Evolutionary conservation across 2,329 filamentous ascomycete genomes (phyloP).

Genomic region (Tolypocladium amazonense): DNA sequence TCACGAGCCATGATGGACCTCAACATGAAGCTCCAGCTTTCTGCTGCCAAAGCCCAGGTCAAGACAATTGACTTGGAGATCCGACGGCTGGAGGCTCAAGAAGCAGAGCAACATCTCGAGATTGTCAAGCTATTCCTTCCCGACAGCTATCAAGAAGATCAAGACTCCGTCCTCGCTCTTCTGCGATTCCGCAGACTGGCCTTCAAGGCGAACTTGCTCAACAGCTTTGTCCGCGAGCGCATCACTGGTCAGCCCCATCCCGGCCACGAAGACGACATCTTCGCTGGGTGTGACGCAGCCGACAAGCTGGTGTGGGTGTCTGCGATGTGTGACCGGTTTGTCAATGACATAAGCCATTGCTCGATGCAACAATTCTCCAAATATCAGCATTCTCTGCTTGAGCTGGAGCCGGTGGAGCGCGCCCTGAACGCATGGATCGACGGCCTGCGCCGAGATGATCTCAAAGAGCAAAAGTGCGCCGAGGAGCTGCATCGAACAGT

Average conservation of each 20-base stretch:
- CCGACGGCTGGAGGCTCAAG: constrained; percentile 74
- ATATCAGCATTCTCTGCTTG: constrained; percentile 72
- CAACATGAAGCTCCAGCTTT: constrained; percentile 86
- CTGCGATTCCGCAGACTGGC: constrained; percentile 78
- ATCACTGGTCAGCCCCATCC: constrained; percentile 57
- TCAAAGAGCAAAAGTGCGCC: constrained; percentile 75
- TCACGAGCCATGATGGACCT: constrained; percentile 94
- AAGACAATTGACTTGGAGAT: constrained; percentile 92
- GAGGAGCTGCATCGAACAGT: constrained; percentile 75
- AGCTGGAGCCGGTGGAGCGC: constrained; percentile 84
- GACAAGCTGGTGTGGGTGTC: constrained; percentile 81
- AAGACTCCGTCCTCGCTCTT: constrained; percentile 78
- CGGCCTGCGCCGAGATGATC: constrained; percentile 67
- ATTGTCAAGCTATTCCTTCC: constrained; percentile 87
- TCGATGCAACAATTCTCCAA: constrained; percentile 66
- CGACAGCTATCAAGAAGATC: constrained; percentile 69
- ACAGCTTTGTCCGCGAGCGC: constrained; percentile 68
- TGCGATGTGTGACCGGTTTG: constrained; percentile 74
- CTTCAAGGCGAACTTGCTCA: constrained; percentile 77
- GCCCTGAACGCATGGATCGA: constrained; percentile 85
- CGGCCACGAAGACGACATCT: constrained; percentile 66
- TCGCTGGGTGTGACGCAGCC: constrained; percentile 69
- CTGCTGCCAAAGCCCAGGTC: constrained; percentile 80
- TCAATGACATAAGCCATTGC: constrained; percentile 69
- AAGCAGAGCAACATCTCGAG: constrained; percentile 76